Percentiles rank a stretch among this genome's conserved stretches.
Conservation (phyloP, 306 rosid species). For the Oxytropis ochrocephala region DNA sequence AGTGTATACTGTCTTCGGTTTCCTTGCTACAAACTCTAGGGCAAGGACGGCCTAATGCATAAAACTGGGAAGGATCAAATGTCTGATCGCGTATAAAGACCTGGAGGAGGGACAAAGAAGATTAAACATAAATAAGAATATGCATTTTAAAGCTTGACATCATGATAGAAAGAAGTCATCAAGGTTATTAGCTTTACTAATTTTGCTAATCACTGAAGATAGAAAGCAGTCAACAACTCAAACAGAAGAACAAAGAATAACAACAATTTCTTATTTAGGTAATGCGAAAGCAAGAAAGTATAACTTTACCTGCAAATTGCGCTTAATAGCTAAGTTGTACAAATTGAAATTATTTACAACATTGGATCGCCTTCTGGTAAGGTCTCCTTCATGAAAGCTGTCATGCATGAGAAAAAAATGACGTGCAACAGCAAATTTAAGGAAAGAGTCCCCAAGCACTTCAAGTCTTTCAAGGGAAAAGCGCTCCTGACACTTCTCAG, state of each 20-base stretch:
- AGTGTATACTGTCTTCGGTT: slow-evolving; percentile 46
- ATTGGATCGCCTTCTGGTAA: slow-evolving; percentile 65
- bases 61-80: slow-evolving; percentile 71
- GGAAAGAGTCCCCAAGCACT: slow-evolving; percentile 94
- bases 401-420: slow-evolving; percentile 64
- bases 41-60: slow-evolving; percentile 75
- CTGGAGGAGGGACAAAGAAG: slow-evolving; percentile 32
- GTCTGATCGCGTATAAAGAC: slow-evolving; percentile 75
- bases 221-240: slow-evolving; percentile 3
- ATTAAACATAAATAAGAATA: slow-evolving; percentile 1
- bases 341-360: slow-evolving; percentile 71
- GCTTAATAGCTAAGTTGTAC: slow-evolving; percentile 60
- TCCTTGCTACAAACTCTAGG: slow-evolving; percentile 51
- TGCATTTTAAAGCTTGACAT: not conserved
- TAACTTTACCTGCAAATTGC: slow-evolving; percentile 70
- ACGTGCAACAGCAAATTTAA: slow-evolving; percentile 78
- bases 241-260: not conserved
- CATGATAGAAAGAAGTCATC: not conserved
- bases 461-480: slow-evolving; percentile 97
- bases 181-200: not conserved
- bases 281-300: slow-evolving; percentile 4
- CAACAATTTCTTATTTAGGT: not conserved
- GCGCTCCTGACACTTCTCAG: slow-evolving; percentile 86
- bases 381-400: slow-evolving; percentile 82
- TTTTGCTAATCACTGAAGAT: too few relatives aligned